Base-by-base conservation (phyloP, 2,329 filamentous ascomycete genomes). In the Cytospora piceicola region DNA sequence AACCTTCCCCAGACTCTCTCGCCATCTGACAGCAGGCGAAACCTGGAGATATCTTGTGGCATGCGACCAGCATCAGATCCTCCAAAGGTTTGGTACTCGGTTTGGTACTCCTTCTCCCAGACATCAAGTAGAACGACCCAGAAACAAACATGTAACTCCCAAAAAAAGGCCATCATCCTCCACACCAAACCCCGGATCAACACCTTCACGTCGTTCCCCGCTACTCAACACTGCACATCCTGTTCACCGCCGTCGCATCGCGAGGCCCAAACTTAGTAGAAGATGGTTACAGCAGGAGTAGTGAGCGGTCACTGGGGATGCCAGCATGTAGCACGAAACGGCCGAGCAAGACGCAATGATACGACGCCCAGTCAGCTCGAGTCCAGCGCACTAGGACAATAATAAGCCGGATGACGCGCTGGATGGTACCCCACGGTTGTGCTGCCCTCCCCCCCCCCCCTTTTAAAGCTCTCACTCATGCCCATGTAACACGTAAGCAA, bases 101-200 rank as follows among this genome's bases (percentile, higher is more conserved):
- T 55, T 55, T 46, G 34, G 34, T 51, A n/a, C n/a, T 29, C 7
- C 49, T 14, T 42, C 54, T 32, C 17, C 39, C 14, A 20, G 39
- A n/a, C 42, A 12, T 12, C 14, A 14, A 24, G 32, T 11, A 34
- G 11, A 42, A 52, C 5, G 22, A 8, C 51, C 59, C 51, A 61
- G 54, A 55, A 61, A 51, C 59, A 62, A 53, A 52, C 24, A 32
- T 61, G 34, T 54, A 36, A 55, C 59, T 51, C 59, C 59, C 59
- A 61, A 51, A 34, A 61, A 51, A 34, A 14, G 59, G 59, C 51
- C 59, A 24, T 22, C 15, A 55, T 46, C 32, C 51, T 32, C 51
- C 51, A 17, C 29, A 55, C 24, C 53, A 55, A 32, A 24, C 27
- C 27, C 27, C 27, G 3, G 27, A 56, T 20, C 15, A 49, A 17